These are phyloP conservation scores for Tolypocladium guangdongense DNA, from an alignment of 2,329 filamentous ascomycete genomes.

Conservation along the genomic window DNA sequence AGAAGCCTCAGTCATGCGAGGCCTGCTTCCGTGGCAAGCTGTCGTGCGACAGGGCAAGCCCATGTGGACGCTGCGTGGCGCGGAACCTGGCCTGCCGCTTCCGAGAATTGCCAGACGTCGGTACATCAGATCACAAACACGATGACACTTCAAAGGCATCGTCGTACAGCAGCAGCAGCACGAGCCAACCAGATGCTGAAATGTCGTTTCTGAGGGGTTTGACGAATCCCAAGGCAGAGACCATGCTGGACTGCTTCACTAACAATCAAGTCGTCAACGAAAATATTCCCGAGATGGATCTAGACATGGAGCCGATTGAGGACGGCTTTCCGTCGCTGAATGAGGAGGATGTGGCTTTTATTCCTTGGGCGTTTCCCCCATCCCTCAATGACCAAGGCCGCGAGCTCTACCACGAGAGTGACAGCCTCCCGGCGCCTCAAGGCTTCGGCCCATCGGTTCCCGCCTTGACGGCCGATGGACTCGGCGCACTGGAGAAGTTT, in stretches of 20 bases:
- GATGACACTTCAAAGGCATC: background rate
- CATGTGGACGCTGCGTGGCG: constrained; percentile 13
- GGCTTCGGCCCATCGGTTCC: background rate
- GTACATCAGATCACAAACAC: too few species aligned
- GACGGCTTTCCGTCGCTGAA: constrained; percentile 3
- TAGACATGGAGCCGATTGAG: background rate
- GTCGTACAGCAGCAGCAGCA: background rate
- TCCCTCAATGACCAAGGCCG: constrained; percentile 4
- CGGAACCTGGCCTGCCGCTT: constrained; percentile 6
- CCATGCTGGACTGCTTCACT: constrained; percentile 2
- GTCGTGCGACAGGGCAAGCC: constrained; percentile 14
- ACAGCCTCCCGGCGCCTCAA: background rate
- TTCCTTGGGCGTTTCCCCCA: background rate
- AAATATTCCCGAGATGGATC: constrained; percentile 1
- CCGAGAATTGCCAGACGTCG: background rate
- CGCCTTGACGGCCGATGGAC: background rate
- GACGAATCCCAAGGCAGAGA: constrained; percentile 4
- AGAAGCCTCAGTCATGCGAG: constrained; percentile 16
- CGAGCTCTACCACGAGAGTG: background rate
- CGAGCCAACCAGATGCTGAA: background rate
- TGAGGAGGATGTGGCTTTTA: background rate
- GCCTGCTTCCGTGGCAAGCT: constrained; percentile 17
- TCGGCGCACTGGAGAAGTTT: background rate
- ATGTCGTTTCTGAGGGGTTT: background rate
- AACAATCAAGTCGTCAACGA: constrained; percentile 2